Evolutionary conservation across 148 eudicot species (phyloP), one percentile per base, ranked within the genome.

Genomic region (Dysphania ambrosioides): DNA sequence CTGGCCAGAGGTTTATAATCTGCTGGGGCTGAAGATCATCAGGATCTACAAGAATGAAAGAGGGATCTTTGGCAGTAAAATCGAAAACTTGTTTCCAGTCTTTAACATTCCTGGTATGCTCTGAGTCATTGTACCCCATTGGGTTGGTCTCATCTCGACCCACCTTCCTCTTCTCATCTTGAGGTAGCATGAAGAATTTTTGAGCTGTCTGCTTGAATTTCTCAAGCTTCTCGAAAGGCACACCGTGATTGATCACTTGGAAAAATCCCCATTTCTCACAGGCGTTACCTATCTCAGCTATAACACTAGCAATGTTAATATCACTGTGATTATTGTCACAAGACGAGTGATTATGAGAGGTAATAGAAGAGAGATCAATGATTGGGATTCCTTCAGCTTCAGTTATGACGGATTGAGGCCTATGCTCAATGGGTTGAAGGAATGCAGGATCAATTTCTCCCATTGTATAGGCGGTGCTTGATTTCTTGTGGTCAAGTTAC

Each of bases 51-150:
- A 80, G 80, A 35, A 84, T 62, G 27, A 80, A 34, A 32, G 77
- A 76, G 16, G 81, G 84, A 12, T 57, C 74, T 44, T 69, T 56
- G 10, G 70, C 79, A n/a, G 74, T 71, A 27, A 80, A 75, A 66
- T 87, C 90, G 41, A 85, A 83, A 19, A 87, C 85, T 55, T 87
- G 80, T 74, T 87, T 87, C 90, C 88, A 87, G 12, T 87, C 91
- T 55, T 84, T 76, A n/a, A 87, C 86, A 63, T 87, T 85, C 73
- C 77, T 84, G 35, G 87, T 87, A 6, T 79, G 84, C 77, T 87
- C 88, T 23, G 84, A 63, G 4, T 85, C 88, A 55, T 87, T 78
- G 62, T 80, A 86, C 21, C 89, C 89, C 80, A 82, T 26, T 12
- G 87, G 83, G 27, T 84, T 82, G 27, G 18, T 47, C 69, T 84